Evolutionary conservation across 1,284 basidiomycete species (phyloP).

Genomic region (Microbotryomycetes sp.): DNA sequence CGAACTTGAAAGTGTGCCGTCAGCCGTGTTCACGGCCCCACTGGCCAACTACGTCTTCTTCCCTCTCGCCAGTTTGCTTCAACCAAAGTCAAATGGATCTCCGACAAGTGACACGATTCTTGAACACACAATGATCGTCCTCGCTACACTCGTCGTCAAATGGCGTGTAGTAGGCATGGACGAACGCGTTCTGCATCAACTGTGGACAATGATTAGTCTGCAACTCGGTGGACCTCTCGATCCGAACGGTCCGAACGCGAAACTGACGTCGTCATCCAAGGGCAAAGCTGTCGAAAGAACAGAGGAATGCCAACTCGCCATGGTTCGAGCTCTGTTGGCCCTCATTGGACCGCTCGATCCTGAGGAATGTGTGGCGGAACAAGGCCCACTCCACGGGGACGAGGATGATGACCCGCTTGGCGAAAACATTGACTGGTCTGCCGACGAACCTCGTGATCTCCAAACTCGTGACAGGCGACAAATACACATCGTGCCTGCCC

Average conservation of each 20-base stretch:
- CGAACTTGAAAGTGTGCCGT: conserved; percentile 49
- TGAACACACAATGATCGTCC: conserved; percentile 61
- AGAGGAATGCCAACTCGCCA: conserved; percentile 60
- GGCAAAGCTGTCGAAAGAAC: conserved; percentile 50
- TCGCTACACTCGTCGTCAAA: conserved; percentile 59
- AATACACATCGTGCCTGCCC: background rate
- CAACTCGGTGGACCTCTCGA: conserved; percentile 45
- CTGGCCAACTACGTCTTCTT: conserved; percentile 78
- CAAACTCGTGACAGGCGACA: background rate
- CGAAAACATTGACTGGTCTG: conserved; percentile 50
- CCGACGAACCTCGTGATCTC: conserved; percentile 43
- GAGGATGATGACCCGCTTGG: conserved; percentile 44
- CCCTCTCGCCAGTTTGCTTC: conserved; percentile 72
- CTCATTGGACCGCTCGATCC: conserved; percentile 52
- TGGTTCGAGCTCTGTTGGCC: conserved; percentile 41
- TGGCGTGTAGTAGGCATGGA: conserved; percentile 61
- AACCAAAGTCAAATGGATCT: conserved; percentile 56
- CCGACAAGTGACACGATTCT: conserved; percentile 70
- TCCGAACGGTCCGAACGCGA: conserved; percentile 49
- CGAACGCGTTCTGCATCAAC: conserved; percentile 63
- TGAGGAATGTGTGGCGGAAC: conserved; percentile 46
- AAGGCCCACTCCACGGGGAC: conserved; percentile 40
- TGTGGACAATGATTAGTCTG: conserved; percentile 72
- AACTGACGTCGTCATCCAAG: conserved; percentile 51
- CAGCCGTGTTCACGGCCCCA: conserved; percentile 50